phyloP scores from a whole-genome alignment of 768 basidiomycete species.

The Mycena leptocephala region DNA sequence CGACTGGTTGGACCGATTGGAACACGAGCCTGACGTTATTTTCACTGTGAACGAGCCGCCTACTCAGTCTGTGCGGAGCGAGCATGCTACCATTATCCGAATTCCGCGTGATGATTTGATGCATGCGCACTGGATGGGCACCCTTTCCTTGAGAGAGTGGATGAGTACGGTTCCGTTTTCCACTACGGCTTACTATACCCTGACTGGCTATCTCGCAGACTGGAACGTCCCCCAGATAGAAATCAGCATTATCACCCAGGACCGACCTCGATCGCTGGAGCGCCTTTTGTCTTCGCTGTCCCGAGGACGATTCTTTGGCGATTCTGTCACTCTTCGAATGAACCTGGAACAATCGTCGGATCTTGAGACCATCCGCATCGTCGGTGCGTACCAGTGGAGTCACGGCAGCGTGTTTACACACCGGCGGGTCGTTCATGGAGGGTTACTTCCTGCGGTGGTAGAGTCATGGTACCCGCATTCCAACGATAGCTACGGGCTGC shows the following conservation, averaged over 20 bases:
- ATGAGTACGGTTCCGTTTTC: constrained; percentile 56
- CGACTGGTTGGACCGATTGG: constrained; percentile 52
- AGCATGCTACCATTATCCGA: constrained; percentile 54
- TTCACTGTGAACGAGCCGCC: constrained; percentile 50
- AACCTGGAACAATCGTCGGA: constrained; percentile 87
- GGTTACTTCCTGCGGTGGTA: constrained; percentile 86
- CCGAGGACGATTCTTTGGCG: constrained; percentile 76
- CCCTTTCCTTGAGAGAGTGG: constrained; percentile 72
- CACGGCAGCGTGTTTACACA: constrained; percentile 75
- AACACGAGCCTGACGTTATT: constrained; percentile 49
- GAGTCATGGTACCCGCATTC: constrained; percentile 91
- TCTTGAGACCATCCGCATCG: constrained; percentile 68
- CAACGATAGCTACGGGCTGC: constrained; percentile 82
- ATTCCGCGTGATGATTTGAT: constrained; percentile 66
- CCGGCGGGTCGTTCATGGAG: constrained; percentile 85
- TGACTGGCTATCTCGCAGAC: constrained; percentile 60
- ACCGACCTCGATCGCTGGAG: constrained; percentile 78
- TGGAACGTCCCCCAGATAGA: constrained; percentile 84
- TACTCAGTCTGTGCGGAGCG: constrained; percentile 37
- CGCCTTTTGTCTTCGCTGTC: constrained; percentile 79
- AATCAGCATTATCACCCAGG: constrained; percentile 83
- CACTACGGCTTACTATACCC: constrained; percentile 29
- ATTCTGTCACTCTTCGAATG: constrained; percentile 74
- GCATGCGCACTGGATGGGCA: constrained; percentile 75
- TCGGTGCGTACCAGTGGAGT: constrained; percentile 70